Percentiles rank a stretch among this genome's conserved stretches.
These are phyloP conservation scores for Leucocoprinus leucothites DNA, from an alignment of 768 basidiomycete species.

Conservation along the genomic window DNA sequence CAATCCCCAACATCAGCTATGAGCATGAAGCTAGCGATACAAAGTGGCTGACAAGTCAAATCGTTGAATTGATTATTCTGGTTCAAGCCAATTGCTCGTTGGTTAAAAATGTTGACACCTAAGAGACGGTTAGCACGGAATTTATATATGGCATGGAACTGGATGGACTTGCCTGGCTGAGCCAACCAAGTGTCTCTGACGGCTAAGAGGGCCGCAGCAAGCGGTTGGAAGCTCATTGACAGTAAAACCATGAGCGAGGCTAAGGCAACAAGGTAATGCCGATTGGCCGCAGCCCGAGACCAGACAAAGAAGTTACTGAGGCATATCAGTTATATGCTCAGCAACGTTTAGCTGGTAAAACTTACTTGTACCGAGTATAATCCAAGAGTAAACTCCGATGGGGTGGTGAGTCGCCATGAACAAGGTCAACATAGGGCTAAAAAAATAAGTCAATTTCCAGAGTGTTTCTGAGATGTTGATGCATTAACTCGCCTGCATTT, in stretches of 20 bases:
- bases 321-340: not conserved
- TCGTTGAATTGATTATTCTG: conserved; percentile 43
- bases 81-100: conserved; percentile 40
- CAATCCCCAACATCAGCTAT: not conserved
- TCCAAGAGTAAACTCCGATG: conserved; percentile 51
- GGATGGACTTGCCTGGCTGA: conserved; percentile 32
- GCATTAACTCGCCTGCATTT: conserved; percentile 47
- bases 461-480: no score
- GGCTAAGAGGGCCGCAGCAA: conserved; percentile 47
- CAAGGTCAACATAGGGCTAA: conserved; percentile 57
- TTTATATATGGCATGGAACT: not conserved
- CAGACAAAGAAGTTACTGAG: conserved; percentile 46
- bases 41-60: conserved; percentile 41
- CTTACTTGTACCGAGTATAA: conserved; percentile 50
- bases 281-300: conserved; percentile 41
- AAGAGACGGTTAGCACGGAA: not conserved
- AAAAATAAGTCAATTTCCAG: not conserved
- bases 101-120: conserved; percentile 37
- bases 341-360: not conserved
- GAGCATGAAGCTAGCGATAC: not conserved
- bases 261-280: conserved; percentile 48
- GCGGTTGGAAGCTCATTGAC: conserved; percentile 46
- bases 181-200: conserved; percentile 43
- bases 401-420: conserved; percentile 51
- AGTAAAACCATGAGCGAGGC: conserved; percentile 47